A percentile compares a stretch with the other conserved stretches of the same genome.
These are phyloP conservation scores for Hortiboletus flavorubellus DNA, from an alignment of 768 basidiomycete species.

Conservation along the genomic window DNA sequence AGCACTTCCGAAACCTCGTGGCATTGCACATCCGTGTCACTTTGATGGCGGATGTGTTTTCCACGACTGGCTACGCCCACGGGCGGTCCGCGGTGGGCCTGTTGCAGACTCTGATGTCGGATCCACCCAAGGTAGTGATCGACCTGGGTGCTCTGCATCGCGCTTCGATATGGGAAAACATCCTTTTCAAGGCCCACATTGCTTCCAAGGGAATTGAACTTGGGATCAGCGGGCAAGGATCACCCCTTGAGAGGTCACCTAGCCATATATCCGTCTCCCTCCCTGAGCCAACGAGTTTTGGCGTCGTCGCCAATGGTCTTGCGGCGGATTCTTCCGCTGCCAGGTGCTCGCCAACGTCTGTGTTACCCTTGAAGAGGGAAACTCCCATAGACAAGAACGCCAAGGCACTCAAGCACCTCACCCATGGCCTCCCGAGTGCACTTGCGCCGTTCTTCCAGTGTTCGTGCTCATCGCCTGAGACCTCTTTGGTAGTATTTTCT, in stretches of 20 bases:
- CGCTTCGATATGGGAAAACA: slow-evolving; percentile 84
- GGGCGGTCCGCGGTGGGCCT: slow-evolving; percentile 72
- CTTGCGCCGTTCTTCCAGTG: slow-evolving; percentile 87
- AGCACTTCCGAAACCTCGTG: slow-evolving; percentile 67
- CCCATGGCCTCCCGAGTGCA: slow-evolving; percentile 70
- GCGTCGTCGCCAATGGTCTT: slow-evolving; percentile 30
- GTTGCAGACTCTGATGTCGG: slow-evolving; percentile 69
- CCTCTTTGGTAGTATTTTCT: slow-evolving; percentile 4
- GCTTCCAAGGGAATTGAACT: slow-evolving; percentile 52
- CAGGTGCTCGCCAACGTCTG: slow-evolving; percentile 22
- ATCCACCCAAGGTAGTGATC: slow-evolving; percentile 57
- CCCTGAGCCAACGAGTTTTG: slow-evolving; percentile 35
- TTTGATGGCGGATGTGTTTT: slow-evolving; percentile 83
- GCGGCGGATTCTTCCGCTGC: slow-evolving; percentile 21
- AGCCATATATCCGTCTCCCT: slow-evolving; percentile 41
- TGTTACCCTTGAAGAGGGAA: slow-evolving; percentile 37
- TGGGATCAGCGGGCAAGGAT: slow-evolving; percentile 39
- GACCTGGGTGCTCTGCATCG: slow-evolving; percentile 81
- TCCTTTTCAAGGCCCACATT: slow-evolving; percentile 63
- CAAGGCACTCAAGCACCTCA: slow-evolving; percentile 73
- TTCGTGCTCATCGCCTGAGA: slow-evolving; percentile 31
- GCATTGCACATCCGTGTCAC: slow-evolving; percentile 76
- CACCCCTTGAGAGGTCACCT: slow-evolving; percentile 49
- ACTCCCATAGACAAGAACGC: slow-evolving; percentile 61
- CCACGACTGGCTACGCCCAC: slow-evolving; percentile 78